phyloP scores from a whole-genome alignment of 2,329 filamentous ascomycete genomes.

The Fusarium goolgardi region DNA sequence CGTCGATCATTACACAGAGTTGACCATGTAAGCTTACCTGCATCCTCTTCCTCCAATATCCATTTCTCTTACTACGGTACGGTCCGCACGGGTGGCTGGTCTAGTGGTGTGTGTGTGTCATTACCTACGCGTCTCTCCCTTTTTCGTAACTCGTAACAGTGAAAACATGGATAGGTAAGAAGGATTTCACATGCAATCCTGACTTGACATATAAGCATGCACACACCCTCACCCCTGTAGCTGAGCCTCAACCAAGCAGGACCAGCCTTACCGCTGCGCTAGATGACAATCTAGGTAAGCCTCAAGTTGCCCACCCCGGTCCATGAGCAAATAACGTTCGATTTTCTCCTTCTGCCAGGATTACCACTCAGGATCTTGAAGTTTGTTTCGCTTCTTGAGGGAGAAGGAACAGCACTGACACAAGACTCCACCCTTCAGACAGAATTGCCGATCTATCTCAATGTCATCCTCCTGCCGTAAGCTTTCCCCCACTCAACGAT shows the following conservation, averaged over 20 bases:
- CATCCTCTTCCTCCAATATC: not conserved
- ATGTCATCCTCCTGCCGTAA: not conserved
- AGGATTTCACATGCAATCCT: not conserved
- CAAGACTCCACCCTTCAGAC: not conserved
- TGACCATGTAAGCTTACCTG: not conserved
- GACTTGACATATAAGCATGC: not conserved
- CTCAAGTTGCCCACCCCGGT: not conserved
- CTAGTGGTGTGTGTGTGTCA: not conserved
- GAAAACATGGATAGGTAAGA: not conserved
- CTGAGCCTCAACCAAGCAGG: not conserved
- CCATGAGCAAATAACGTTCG: not conserved
- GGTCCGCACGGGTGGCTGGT: not conserved
- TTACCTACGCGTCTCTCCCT: not conserved
- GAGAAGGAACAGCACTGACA: not conserved
- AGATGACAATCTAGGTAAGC: not conserved
- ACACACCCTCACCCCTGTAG: not conserved
- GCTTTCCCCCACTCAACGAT: not conserved
- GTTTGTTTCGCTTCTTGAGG: not conserved
- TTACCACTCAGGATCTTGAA: not conserved
- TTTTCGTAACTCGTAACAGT: not conserved
- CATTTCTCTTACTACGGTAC: not conserved
- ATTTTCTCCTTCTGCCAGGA: not conserved
- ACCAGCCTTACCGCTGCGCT: not conserved
- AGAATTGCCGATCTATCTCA: not conserved
- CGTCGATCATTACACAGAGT: not conserved